A percentile compares a stretch with the other conserved stretches of the same genome.
Evolutionary conservation across 2,329 filamentous ascomycete species (phyloP).

Genomic region (Aspergillus carbonarius): DNA sequence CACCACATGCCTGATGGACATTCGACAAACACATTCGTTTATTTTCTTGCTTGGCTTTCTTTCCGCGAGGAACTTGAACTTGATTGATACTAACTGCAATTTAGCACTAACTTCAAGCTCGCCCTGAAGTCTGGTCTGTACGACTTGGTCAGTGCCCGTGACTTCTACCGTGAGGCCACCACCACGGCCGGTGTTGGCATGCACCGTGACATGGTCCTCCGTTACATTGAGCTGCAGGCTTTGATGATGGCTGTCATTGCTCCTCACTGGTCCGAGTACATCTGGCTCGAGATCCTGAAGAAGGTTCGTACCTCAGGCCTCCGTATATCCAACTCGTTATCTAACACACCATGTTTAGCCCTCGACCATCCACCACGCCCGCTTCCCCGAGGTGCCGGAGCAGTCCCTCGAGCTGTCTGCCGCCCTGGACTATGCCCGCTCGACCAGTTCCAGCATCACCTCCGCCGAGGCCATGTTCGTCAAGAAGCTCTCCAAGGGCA

Average conservation of each 20-base stretch:
- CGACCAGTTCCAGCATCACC: conserved; percentile 73
- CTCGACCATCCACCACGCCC: conserved; percentile 73
- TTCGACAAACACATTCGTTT: neutral
- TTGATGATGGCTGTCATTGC: conserved; percentile 79
- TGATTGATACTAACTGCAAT: conserved; percentile 17
- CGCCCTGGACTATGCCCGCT: conserved; percentile 77
- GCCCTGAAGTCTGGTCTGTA: conserved; percentile 86
- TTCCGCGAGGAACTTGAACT: neutral
- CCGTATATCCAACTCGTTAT: neutral
- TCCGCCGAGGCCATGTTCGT: conserved; percentile 72
- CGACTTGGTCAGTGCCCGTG: conserved; percentile 83
- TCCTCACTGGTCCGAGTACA: conserved; percentile 91
- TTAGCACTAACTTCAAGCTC: conserved; percentile 73
- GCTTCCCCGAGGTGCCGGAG: conserved; percentile 68
- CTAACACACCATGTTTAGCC: conserved; percentile 43
- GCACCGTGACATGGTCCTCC: conserved; percentile 75
- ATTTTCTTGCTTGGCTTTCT: neutral
- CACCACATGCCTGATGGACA: neutral
- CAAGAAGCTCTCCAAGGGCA: conserved; percentile 93
- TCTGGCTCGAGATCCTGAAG: conserved; percentile 88
- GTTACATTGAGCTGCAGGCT: conserved; percentile 84
- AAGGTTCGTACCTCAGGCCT: conserved; percentile 44
- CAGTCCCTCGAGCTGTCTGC: conserved; percentile 69
- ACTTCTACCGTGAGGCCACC: conserved; percentile 85
- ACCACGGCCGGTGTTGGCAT: conserved; percentile 76